Base-by-base conservation (phyloP, 352 stramenopile genomes). In the Globisporangium canariense region DNA sequence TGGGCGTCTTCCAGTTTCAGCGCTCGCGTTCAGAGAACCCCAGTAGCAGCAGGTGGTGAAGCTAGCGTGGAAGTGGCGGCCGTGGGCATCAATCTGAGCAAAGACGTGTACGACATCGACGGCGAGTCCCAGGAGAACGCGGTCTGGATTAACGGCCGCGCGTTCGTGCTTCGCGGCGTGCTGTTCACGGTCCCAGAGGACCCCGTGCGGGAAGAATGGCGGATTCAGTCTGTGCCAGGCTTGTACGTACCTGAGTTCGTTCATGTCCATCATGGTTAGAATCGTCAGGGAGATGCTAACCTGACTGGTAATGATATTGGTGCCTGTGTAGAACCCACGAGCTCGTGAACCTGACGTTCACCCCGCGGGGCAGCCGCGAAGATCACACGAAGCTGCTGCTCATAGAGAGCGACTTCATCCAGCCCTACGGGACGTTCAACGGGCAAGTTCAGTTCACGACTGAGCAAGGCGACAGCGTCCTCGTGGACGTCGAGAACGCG, bases 71-170 rank as follows among this genome's bases (percentile, higher is more conserved):
- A 69, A 22, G 18, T 22, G 11, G 70, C 65, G 0, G 43, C 61
- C 1, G 60, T 83, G 9, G 76, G 76, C 1, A 83, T 83, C 66
- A 83, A 83, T 53, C 43, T 83, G 28, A 83, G 76, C 65, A 54
- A 65, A 22, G 65, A 75, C 28, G 73, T 83, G 34, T 83, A 83
- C 71, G 76, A 83, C 36, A 79, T 83, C 36, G 65, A 79, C 43
- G 71, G 65, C 28, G 76, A 79, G 34, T 83, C 76, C 2, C 76
- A 83, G 50, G 76, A 83, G 28, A 83, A 83, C 52, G 76, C 76
- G 25, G 60, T 83, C 10, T 83, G 76, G 76, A 68, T 83, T 58
- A 69, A 83, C 52, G 76, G 76, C 5, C 40, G 60, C 4, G 71
- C 81, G 51, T 67, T 71, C 32, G 36, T 71, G 40, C 71, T 84